phyloP scores from a whole-genome alignment of 1,139 yeast species.

The Scheffersomyces lignicola region DNA sequence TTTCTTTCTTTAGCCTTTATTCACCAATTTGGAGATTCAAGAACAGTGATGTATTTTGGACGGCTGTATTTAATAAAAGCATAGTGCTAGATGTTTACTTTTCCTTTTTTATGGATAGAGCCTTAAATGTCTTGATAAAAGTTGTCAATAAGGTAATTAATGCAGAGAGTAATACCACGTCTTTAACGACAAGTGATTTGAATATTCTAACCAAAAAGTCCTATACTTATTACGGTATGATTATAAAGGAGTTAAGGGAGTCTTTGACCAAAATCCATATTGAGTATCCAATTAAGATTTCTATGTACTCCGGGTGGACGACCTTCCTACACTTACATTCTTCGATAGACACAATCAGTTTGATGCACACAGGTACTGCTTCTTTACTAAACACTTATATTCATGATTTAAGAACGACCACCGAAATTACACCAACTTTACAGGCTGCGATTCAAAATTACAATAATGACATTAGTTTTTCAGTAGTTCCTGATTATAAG shows the following conservation, averaged over 20 bases:
- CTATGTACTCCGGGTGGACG: slow-evolving; percentile 40
- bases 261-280: slow-evolving; percentile 31
- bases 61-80: slow-evolving; percentile 27
- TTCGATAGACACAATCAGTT: slow-evolving; percentile 31
- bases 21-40: slow-evolving; percentile 10
- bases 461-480: slow-evolving; percentile 25
- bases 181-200: slow-evolving; percentile 31
- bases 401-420: slow-evolving; percentile 18
- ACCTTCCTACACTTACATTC: slow-evolving; percentile 35
- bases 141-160: slow-evolving; percentile 13
- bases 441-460: slow-evolving; percentile 25
- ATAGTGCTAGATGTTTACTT: slow-evolving; percentile 28
- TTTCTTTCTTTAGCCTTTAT: slow-evolving; percentile 2
- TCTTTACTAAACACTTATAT: slow-evolving; percentile 30
- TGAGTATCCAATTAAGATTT: slow-evolving; percentile 39
- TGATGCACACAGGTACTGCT: slow-evolving; percentile 38
- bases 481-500: slow-evolving; percentile 36
- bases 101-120: slow-evolving; percentile 39
- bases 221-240: slow-evolving; percentile 33
- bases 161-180: slow-evolving; percentile 15
- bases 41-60: slow-evolving; percentile 24
- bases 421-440: slow-evolving; percentile 28
- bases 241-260: slow-evolving; percentile 34
- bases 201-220: slow-evolving; percentile 33
- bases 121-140: slow-evolving; percentile 34